Base-by-base conservation (phyloP, 371 early-diverging fungal genomes). In the Coemansia sp. region DNA sequence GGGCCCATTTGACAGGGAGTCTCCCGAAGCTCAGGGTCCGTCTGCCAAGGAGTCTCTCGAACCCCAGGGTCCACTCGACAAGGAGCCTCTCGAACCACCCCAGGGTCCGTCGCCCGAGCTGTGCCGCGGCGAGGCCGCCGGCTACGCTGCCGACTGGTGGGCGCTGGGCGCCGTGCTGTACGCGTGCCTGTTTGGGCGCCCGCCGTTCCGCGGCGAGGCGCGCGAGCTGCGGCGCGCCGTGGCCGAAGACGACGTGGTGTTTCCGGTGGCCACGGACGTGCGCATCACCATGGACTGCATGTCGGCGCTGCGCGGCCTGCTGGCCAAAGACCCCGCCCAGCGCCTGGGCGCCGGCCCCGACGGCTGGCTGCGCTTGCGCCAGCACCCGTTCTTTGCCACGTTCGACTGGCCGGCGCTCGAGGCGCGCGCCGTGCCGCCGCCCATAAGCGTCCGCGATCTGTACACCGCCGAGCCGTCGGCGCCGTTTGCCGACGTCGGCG, bases 81-180 rank as follows among this genome's bases (percentile, higher is more conserved):
- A 20, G 20, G 20, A 20, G 20, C 20, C 38, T n/a, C 54, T 10
- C 34, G 11, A 36, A 6, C 4, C 26, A n/a, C 43, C 13, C 5
- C 8, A 42, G 2, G 43, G 14, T 6, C n/a, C 43, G 1, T n/a
- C 13, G 10, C 50, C 14, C 10, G 13, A 32, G 20, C 20, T 20
- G 30, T 4, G 11, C 26, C 31, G 31, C 30, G 32, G 4, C 93
- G 47, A 83, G 84, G 54, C 90, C 90, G 64, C 31, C 43, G 59
- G 85, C 81, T 39, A 91, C 45, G 56, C 71, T 83, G 66, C 90
- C 7, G 99, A 99, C 81, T 84, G 93, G 53, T 99, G 99, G 99
- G 93, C 98, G n/a, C 75, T 99, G 40, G 99, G 99, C 2, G 94
- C 96, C 67, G 93, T 99, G 13, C 85, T 98, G 36, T 99, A 91